Evolutionary conservation across 2,329 filamentous ascomycete genomes (phyloP).

Genomic region (Hypocrella siamensis): DNA sequence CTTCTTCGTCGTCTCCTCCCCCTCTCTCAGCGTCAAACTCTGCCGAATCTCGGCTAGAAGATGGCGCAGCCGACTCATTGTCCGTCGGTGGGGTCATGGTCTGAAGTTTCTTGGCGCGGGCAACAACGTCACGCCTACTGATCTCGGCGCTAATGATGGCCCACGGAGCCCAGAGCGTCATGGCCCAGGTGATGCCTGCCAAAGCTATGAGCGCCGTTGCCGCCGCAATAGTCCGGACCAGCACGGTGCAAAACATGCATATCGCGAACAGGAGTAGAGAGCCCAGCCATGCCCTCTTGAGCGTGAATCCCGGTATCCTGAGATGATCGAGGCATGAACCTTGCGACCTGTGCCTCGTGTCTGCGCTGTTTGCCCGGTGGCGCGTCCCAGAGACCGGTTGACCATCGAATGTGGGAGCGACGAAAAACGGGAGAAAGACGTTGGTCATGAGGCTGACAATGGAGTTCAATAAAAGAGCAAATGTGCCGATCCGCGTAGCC

Average conservation of each 20-base stretch:
- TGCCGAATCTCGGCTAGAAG: slow-evolving; percentile 2
- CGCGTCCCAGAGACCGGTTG: slow-evolving; percentile 13
- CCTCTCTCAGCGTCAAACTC: slow-evolving; percentile 9
- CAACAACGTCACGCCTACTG: slow-evolving; percentile 55
- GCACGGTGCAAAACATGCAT: slow-evolving; percentile 70
- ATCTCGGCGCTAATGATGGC: slow-evolving; percentile 91
- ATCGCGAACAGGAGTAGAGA: slow-evolving; percentile 71
- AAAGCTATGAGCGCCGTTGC: slow-evolving; percentile 67
- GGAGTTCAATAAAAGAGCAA: slow-evolving; percentile 78
- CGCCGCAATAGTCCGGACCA: slow-evolving; percentile 53
- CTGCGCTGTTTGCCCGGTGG: not conserved
- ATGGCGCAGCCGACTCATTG: slow-evolving; percentile 1
- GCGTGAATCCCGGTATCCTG: slow-evolving; percentile 68
- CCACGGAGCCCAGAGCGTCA: slow-evolving; percentile 89
- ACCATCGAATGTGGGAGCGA: slow-evolving; percentile 61
- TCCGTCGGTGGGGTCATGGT: slow-evolving; percentile 4
- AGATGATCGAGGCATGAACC: slow-evolving; percentile 41
- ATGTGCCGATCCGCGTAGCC: slow-evolving; percentile 74
- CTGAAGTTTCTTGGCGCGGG: slow-evolving; percentile 22
- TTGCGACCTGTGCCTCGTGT: slow-evolving; percentile 2
- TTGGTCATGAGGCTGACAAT: slow-evolving; percentile 71
- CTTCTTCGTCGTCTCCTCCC: slow-evolving; percentile 38
- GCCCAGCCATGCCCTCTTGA: slow-evolving; percentile 75
- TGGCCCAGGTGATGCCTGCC: slow-evolving; percentile 80
- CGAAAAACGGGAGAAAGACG: slow-evolving; percentile 69